A percentile compares a stretch with the other conserved stretches of the same genome.
Conservation (phyloP, 345 rosid genomes). For the Pugionium dolabratum region DNA sequence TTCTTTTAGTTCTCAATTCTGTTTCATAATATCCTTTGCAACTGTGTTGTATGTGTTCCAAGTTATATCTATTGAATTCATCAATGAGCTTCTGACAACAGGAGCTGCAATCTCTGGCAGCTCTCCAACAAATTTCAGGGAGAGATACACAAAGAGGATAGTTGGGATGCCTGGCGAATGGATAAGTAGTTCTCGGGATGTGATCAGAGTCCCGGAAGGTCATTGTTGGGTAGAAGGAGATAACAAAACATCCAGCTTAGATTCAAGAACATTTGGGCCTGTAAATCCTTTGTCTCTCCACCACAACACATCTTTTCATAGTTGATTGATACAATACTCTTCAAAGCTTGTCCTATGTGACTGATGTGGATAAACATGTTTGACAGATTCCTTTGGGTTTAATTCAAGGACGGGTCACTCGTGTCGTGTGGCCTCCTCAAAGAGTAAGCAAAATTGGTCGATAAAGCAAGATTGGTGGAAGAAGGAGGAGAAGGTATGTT, state of each 20-base stretch:
- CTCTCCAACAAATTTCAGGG: slow-evolving; percentile 64
- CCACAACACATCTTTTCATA: background rate
- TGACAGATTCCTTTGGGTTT: slow-evolving; percentile 86
- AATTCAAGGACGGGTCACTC: slow-evolving; percentile 67
- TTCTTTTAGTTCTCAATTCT: background rate
- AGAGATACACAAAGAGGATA: slow-evolving; percentile 81
- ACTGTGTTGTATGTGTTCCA: slow-evolving; percentile 15
- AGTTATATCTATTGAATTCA: background rate
- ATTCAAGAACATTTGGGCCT: slow-evolving; percentile 83
- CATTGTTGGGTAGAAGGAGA: slow-evolving; percentile 99
- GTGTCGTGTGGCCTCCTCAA: slow-evolving; percentile 78
- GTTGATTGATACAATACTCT: background rate
- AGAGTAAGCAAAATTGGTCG: slow-evolving; percentile 51
- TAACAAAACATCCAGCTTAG: slow-evolving; percentile 59
- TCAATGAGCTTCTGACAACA: slow-evolving; percentile 23
- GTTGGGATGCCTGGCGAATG: slow-evolving; percentile 90
- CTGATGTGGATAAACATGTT: slow-evolving; percentile 21
- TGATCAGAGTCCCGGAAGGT: slow-evolving; percentile 73
- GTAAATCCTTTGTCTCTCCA: slow-evolving; percentile 51
- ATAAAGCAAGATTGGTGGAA: slow-evolving; percentile 26
- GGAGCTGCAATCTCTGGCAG: slow-evolving; percentile 48
- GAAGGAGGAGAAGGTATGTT: slow-evolving; percentile 26
- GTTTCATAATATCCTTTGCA: background rate
- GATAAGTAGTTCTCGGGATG: slow-evolving; percentile 60
- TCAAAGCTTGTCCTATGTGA: slow-evolving; percentile 15